Base-by-base conservation (phyloP, 2,329 filamentous ascomycete genomes). In the Hypoxylon sp. region DNA sequence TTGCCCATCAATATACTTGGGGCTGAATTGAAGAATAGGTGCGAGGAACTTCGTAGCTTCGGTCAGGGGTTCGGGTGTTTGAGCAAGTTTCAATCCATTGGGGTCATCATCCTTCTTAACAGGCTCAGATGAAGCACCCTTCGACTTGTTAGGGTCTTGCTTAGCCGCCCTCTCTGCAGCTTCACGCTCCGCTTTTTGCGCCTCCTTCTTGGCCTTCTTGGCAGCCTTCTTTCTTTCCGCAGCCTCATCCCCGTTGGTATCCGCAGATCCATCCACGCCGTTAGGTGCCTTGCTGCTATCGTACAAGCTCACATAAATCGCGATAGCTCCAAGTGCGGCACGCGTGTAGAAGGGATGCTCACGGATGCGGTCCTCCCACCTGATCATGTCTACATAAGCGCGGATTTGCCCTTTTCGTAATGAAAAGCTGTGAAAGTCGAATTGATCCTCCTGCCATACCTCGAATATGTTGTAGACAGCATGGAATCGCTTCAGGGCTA, bases 341-440 rank as follows among this genome's bases (percentile, higher is more conserved):
- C 94, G 87, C 3, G 92, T 91, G 82, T 93, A 99, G 83, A 97
- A 98, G 1, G 96, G 96, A 79, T 99, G 96, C 75, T 97, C 92
- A 60, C 94, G 91, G 48, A 98, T 82, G 68, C 90, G 89, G 78
- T 99, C 94, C 79, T 98, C 95, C 97, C 96, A 99, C 74, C 92
- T 89, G 51, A 99, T 86, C 94, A 99, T 97, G 74, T 98, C 94
- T 44, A 99, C 85, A 78, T 99, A 99, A 1, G 96, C 93, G 63
- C 95, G 87, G 67, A 98, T 93, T 85, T 97, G 95, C 13, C 97
- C 97, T 81, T 98, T 99, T 19, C 96, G 87, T n/a, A 99, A 84
- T 19, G 94, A 98, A 81, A 99, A 99, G 79, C 90, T 94, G 85
- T 99, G 97, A 84, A 99, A 99, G 79, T 99, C 96, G 76, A 98